A percentile compares a stretch with the other conserved stretches of the same genome.
Evolutionary conservation across 1,284 basidiomycete species (phyloP).

Genomic region (Papiliotrema fonsecae): DNA sequence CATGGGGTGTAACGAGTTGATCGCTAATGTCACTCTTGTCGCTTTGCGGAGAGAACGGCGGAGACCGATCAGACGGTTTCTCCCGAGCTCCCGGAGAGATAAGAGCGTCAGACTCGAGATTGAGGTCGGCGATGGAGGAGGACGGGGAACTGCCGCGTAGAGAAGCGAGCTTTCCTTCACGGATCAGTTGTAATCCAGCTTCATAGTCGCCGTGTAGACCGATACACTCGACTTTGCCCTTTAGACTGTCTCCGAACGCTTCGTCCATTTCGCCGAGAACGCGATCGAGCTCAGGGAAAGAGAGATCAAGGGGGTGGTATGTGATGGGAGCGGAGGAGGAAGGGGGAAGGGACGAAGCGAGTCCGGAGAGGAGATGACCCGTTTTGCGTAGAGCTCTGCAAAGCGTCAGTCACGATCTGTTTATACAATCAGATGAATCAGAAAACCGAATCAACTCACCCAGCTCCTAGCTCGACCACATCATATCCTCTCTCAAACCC

Average conservation of each 20-base stretch:
- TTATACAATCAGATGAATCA: no score
- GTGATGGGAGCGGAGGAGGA: constrained; percentile 56
- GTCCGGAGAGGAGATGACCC: constrained; percentile 72
- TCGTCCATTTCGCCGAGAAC: constrained; percentile 66
- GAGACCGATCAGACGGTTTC: background rate
- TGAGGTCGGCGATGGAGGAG: background rate
- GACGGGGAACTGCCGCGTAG: constrained; percentile 11
- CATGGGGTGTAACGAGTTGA: background rate
- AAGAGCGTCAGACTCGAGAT: background rate
- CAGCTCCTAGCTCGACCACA: constrained; percentile 79
- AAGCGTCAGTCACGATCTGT: background rate
- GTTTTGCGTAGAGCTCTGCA: constrained; percentile 81
- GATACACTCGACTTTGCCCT: constrained; percentile 66
- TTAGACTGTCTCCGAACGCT: constrained; percentile 61
- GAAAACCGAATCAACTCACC: constrained; percentile 58
- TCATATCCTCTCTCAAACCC: constrained; percentile 50
- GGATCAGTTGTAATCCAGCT: constrained; percentile 60
- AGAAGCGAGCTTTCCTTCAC: constrained; percentile 46
- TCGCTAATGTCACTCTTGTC: no score
- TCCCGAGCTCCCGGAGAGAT: background rate
- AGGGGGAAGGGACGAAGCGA: constrained; percentile 54
- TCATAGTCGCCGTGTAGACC: constrained; percentile 89
- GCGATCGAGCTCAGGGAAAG: constrained; percentile 76
- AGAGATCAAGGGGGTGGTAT: constrained; percentile 92
- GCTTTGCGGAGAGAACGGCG: background rate